Base-by-base conservation (phyloP, 306 rosid genomes). In the Cicer pinnatifidum region DNA sequence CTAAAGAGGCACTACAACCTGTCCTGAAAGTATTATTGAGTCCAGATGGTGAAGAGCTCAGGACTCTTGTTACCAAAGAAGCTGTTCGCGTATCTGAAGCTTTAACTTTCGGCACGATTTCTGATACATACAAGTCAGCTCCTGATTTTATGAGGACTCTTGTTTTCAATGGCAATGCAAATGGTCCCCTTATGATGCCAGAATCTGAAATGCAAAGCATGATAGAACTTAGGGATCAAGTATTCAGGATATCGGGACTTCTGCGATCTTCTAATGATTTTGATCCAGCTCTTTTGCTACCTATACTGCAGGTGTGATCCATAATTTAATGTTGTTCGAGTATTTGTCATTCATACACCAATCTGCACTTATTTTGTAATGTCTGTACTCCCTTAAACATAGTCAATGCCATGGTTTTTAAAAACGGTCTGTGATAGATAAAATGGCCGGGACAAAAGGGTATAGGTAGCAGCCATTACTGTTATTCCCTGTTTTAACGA, bases 1-100 rank as follows among this genome's bases (percentile, higher is more conserved):
- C 92, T 58, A 87, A 85, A 74, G 98, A 92, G 69, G 98, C 96
- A 58, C 76, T 92, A 50, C 98, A 92, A 76, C 98, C 98, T 54
- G 96, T 88, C 47, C 73, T 92, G 79, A 92, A 92, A 84, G 90
- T 92, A 69, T 79, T 92, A 56, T 72, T 92, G 85, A 91, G 89
- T 71, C 85, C 89, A n/a, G 96, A 90, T 50, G 96, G 98, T 20
- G 94, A 88, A 85, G 84, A 71, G 52, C 88, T 92, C 37, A 81
- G 90, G 73, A 79, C 3, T 53, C 84, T 92, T 79, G 89, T 90
- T 50, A 89, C 78, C 70, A 92, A 92, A 79, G 98, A 92, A 83
- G 96, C 96, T 41, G 86, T 90, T 73, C 88, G 94, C 28, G 89
- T 90, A 16, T 85, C 88, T 9, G 96, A 92, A 77, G 89, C 92